Evolutionary conservation across 2,329 filamentous ascomycete species (phyloP).

Genomic region (Talaromyces sp.): DNA sequence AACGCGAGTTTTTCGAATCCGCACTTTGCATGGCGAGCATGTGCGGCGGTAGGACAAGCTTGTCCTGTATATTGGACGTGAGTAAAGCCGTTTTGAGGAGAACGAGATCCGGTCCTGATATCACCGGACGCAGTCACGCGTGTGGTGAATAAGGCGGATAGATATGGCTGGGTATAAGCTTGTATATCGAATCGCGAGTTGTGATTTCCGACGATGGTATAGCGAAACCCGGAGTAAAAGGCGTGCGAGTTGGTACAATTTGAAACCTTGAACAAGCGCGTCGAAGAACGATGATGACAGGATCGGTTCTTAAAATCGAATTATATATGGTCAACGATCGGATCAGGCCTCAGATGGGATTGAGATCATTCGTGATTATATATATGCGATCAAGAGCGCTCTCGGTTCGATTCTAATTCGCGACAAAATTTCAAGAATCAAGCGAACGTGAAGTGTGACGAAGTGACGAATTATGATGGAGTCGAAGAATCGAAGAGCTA

Average conservation of each 20-base stretch:
- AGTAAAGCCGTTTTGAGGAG: conserved; percentile 76
- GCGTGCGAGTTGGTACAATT: neutral
- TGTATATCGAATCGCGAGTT: neutral
- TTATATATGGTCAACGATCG: neutral
- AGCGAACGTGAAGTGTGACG: conserved; percentile 7
- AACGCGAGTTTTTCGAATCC: conserved; percentile 62
- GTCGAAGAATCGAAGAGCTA: conserved; percentile 8
- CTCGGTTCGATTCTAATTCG: conserved; percentile 1
- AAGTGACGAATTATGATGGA: conserved; percentile 8
- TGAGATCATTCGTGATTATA: neutral
- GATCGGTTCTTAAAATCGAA: neutral
- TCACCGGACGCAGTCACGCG: conserved; percentile 23
- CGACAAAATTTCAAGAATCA: neutral
- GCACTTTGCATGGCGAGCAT: conserved; percentile 86
- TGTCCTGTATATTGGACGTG: conserved; percentile 75
- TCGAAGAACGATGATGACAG: neutral
- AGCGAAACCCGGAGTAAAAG: neutral
- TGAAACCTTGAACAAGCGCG: neutral
- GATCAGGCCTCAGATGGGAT: neutral
- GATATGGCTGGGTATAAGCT: neutral
- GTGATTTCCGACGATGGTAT: neutral
- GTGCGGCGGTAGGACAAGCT: conserved; percentile 73
- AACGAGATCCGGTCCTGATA: conserved; percentile 20
- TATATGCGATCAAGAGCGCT: neutral
- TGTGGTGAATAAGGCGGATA: conserved; percentile 6